phyloP scores from a whole-genome alignment of 371 early-diverging fungal species.

The Amoeboaphelidium protococcarum region DNA sequence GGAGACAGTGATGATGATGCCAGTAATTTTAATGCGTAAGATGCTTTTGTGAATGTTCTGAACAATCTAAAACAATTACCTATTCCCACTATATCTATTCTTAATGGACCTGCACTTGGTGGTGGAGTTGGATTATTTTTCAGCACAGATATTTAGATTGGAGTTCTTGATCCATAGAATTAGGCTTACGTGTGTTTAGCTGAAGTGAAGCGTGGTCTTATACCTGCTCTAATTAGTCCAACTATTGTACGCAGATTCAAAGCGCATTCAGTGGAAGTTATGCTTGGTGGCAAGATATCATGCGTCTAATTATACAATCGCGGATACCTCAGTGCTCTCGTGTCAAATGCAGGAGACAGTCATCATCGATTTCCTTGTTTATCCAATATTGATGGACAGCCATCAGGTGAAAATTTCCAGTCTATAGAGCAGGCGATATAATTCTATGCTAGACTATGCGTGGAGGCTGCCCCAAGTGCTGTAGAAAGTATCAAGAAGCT shows the following conservation, averaged over 20 bases:
- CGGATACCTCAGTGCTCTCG: not conserved
- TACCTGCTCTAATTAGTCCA: constrained; percentile 41
- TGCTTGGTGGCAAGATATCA: not conserved
- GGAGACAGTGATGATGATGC: not conserved
- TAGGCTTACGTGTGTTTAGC: constrained; percentile 31
- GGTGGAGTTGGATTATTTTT: constrained; percentile 42
- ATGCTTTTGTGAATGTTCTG: not conserved
- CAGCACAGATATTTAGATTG: constrained; percentile 30
- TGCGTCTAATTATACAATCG: not conserved
- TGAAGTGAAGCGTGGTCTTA: constrained; percentile 34
- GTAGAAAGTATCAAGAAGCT: not conserved
- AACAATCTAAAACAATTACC: constrained; percentile 19
- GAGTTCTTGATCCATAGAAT: constrained; percentile 14
- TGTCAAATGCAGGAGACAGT: not conserved
- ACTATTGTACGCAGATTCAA: constrained; percentile 36
- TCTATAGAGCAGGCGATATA: not conserved
- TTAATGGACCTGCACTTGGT: constrained; percentile 41
- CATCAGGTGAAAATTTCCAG: not conserved
- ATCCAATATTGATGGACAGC: not conserved
- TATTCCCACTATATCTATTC: constrained; percentile 29
- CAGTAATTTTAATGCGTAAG: not conserved
- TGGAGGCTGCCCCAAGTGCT: not conserved
- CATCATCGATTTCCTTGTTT: not conserved
- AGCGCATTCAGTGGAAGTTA: constrained; percentile 15
- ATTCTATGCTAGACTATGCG: not conserved